Evolutionary conservation across 179 eudicot species (phyloP).

Genomic region (Pouteria campechiana): DNA sequence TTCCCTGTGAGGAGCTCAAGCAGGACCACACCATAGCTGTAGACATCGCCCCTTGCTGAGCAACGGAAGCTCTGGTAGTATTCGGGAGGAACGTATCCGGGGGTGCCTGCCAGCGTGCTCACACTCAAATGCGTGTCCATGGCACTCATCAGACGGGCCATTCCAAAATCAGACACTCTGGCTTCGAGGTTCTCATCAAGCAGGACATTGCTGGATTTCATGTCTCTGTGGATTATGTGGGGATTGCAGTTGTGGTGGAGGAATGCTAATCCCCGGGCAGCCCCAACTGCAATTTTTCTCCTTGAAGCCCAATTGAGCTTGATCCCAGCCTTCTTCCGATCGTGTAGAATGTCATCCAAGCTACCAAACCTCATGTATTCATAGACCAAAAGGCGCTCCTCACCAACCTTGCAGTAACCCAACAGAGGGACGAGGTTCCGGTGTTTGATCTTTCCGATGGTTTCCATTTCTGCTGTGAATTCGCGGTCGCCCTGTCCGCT

Average conservation of each 20-base stretch:
- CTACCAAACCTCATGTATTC: constrained; percentile 92
- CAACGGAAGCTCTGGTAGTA: constrained; percentile 81
- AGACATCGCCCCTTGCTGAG: constrained; percentile 84
- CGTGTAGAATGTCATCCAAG: constrained; percentile 76
- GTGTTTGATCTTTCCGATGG: constrained; percentile 89
- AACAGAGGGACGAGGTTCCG: constrained; percentile 79
- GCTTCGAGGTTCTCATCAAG: constrained; percentile 80
- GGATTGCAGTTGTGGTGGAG: constrained; percentile 87
- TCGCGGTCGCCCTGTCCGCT: constrained; percentile 94
- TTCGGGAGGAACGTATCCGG: constrained; percentile 91
- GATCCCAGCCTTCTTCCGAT: constrained; percentile 47
- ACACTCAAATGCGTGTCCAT: constrained; percentile 96
- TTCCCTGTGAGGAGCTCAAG: constrained; percentile 85
- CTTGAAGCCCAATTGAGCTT: constrained; percentile 67
- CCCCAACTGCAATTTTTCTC: constrained; percentile 77
- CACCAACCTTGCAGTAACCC: constrained; percentile 92
- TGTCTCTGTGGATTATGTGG: constrained; percentile 82
- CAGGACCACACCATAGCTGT: constrained; percentile 83
- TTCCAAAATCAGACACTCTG: constrained; percentile 85
- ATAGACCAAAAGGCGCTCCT: constrained; percentile 73
- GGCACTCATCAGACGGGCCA: constrained; percentile 85
- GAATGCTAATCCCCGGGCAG: constrained; percentile 91
- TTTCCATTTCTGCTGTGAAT: constrained; percentile 94
- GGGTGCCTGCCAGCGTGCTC: constrained; percentile 92
- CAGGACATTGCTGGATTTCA: constrained; percentile 87